phyloP scores from a whole-genome alignment of 192 early-diverging fungal species.

The Lobosporangium transversale region DNA sequence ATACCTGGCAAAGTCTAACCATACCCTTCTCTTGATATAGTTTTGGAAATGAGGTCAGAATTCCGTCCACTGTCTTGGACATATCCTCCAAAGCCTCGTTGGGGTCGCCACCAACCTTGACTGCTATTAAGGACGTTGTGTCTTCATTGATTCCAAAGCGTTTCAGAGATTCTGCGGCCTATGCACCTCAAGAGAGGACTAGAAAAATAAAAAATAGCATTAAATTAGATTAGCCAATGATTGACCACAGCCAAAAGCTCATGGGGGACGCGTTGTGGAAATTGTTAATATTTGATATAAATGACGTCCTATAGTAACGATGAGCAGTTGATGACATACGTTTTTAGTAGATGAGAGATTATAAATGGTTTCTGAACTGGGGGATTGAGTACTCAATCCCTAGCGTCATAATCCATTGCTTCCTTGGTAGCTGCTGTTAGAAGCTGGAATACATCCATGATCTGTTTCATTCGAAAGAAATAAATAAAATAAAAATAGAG shows the following conservation, averaged over 20 bases:
- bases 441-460: constrained; percentile 61
- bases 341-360: constrained; percentile 64
- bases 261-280: too few relatives aligned
- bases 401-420: constrained; percentile 53
- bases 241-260: too few relatives aligned
- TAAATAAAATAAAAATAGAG: too few relatives aligned
- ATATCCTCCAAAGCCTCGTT: constrained; percentile 54
- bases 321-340: constrained; percentile 42
- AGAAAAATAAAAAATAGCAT: constrained; percentile 13
- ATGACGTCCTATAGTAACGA: not conserved
- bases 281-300: not conserved
- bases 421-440: constrained; percentile 62
- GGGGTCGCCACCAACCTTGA: constrained; percentile 57
- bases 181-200: not conserved
- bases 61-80: constrained; percentile 53
- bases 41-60: constrained; percentile 52
- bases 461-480: constrained; percentile 49
- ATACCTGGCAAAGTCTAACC: constrained; percentile 57
- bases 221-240: too few relatives aligned
- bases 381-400: constrained; percentile 63
- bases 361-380: constrained; percentile 69
- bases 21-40: constrained; percentile 55
- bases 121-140: constrained; percentile 54
- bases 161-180: constrained; percentile 64
- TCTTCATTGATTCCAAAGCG: constrained; percentile 62